Conservation (phyloP, 805 yeast genomes). For the Saccharomycopsis selenospora region DNA sequence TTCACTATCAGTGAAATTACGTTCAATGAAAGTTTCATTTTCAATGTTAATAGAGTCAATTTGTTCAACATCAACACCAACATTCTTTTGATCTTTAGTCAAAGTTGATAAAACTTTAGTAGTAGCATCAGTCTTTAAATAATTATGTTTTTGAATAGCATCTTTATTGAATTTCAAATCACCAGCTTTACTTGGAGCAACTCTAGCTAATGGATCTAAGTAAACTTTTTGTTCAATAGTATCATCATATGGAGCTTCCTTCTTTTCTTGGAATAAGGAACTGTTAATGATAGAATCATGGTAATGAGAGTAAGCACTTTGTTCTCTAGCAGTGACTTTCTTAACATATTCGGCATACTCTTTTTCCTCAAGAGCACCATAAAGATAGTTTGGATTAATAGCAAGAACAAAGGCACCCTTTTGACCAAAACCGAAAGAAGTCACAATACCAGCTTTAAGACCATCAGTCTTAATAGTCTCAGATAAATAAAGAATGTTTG, state of each 20-base stretch:
- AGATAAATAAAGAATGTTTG: constrained; percentile 89
- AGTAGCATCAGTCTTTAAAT: constrained; percentile 17
- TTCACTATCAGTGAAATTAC: constrained; percentile 85
- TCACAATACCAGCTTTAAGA: constrained; percentile 91
- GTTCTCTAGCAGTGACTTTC: constrained; percentile 75
- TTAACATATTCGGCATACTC: constrained; percentile 64
- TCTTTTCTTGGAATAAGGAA: constrained; percentile 88
- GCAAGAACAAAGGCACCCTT: constrained; percentile 96
- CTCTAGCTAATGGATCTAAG: constrained; percentile 92
- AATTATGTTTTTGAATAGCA: constrained; percentile 39
- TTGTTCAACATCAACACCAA: constrained; percentile 96
- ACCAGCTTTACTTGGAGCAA: constrained; percentile 34
- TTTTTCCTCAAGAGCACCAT: constrained; percentile 65
- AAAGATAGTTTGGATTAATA: constrained; percentile 89
- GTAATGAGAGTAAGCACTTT: constrained; percentile 87
- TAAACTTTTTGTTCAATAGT: constrained; percentile 86
- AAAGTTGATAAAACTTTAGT: constrained; percentile 25
- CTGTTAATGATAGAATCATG: constrained; percentile 90
- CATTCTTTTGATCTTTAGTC: constrained; percentile 40
- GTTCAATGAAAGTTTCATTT: constrained; percentile 85
- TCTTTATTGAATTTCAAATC: constrained; percentile 43
- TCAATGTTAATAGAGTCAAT: constrained; percentile 71
- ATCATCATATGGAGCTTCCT: constrained; percentile 83
- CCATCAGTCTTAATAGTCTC: constrained; percentile 93
- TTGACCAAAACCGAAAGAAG: constrained; percentile 99